phyloP scores from a whole-genome alignment of 257 asterid species.

The Euphrasia confusa region DNA sequence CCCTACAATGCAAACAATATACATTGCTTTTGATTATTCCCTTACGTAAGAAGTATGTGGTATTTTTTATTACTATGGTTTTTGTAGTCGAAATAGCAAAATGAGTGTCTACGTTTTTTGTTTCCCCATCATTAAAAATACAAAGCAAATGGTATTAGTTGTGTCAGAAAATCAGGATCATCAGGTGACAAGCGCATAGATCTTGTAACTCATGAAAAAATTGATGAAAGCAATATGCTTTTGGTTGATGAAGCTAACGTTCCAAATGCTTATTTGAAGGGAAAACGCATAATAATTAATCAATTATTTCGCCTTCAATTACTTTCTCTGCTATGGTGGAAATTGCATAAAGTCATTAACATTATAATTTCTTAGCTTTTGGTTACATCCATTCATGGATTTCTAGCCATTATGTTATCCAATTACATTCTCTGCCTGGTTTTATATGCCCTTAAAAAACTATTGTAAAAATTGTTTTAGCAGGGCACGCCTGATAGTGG shows the following conservation, averaged over 20 bases:
- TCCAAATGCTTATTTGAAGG: conserved; percentile 1
- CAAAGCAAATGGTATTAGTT: not conserved
- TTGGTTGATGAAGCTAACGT: not conserved
- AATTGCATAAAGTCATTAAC: not conserved
- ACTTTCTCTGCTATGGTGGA: not conserved
- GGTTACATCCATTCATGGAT: conserved; percentile 3
- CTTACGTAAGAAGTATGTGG: no score
- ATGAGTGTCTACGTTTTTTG: not conserved
- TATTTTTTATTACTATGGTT: not conserved
- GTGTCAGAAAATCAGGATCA: not conserved
- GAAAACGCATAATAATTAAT: not conserved
- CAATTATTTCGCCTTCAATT: not conserved
- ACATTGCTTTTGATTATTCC: no score
- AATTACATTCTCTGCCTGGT: conserved; percentile 14
- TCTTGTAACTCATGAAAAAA: conserved; percentile 9
- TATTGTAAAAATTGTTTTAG: conserved; percentile 25
- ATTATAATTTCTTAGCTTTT: not conserved
- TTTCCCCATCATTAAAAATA: not conserved
- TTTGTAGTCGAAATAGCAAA: not conserved
- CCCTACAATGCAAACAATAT: no score
- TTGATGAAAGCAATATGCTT: conserved; percentile 1
- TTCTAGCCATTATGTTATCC: conserved; percentile 1
- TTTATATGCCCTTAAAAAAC: conserved; percentile 19
- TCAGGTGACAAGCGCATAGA: not conserved
- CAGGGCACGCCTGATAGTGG: conserved; percentile 43